Evolutionary conservation across 2,329 filamentous ascomycete genomes (phyloP), one percentile per base, ranked within the genome.

Genomic region (Capronia americana): DNA sequence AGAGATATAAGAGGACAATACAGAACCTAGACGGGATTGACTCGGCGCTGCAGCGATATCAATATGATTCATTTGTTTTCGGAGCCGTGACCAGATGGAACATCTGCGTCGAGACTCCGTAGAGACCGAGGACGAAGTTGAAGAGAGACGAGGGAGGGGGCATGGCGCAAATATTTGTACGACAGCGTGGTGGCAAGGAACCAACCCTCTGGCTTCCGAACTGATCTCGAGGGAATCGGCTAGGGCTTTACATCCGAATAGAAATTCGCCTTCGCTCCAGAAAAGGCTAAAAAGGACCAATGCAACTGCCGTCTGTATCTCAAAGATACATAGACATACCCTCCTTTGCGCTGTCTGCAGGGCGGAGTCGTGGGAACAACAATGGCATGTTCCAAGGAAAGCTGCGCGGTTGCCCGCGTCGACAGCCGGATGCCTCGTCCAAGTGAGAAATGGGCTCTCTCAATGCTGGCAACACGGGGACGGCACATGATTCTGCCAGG

Each of bases 401-500:
- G 38, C 38, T 17, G 38, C 14, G 12, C 14, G 2, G 38, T 41
- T 41, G 17, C 12, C 12, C 4, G 38, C 38, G 17, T 17, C 38
- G 38, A 41, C 4, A 34, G 10, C 10, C 64, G 1, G 75, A 73
- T 2, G 60, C 71, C 2, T 30, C 56, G 17, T 61, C 66, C 17
- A 75, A 12, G 32, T 10, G 32, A 34, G 32, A 34, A 12, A 34
- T 34, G 32, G 32, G 32, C 11, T 34, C 32, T 4, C 32, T 34
- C 32, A 34, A 34, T 12, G 32, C 32, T 11, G 32, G 32, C 32
- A 34, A 34, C 11, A 34, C 32, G 74, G 74, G 74, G 1, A 77
- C 70, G 20, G 69, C 64, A 1, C 73, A 70, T 7, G 70, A 72
- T 54, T 71, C 64, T 20, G 71, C 66, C 1, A 66, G 26, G 2